A percentile compares a stretch with the other conserved stretches of the same genome.
phyloP scores from a whole-genome alignment of 1,284 basidiomycete genomes.

The Macrocystidia cucumis region DNA sequence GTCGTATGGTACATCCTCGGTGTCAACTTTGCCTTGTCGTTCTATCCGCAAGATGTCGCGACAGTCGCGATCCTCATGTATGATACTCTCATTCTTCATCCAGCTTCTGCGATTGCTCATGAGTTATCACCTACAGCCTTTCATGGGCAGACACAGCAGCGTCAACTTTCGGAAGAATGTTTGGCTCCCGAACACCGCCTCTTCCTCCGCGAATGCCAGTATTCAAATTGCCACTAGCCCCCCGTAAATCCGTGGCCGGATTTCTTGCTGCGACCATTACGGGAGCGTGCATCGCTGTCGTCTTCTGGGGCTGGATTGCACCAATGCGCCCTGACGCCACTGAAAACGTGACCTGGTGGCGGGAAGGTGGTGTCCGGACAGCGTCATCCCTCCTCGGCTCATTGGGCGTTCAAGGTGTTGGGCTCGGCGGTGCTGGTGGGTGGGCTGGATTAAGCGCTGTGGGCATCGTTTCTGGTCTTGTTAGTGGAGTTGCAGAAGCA shows the following conservation, averaged over 20 bases:
- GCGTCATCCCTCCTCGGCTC: slow-evolving; percentile 9
- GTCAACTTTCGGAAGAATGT: slow-evolving; percentile 87
- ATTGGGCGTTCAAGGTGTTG: slow-evolving; percentile 8
- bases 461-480: slow-evolving; percentile 60
- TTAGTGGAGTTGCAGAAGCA: slow-evolving; percentile 82
- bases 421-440: slow-evolving; percentile 23
- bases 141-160: slow-evolving; percentile 98
- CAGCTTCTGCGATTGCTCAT: slow-evolving; percentile 1
- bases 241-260: slow-evolving; percentile 85
- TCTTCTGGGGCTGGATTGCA: slow-evolving; percentile 73
- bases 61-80: slow-evolving; percentile 85
- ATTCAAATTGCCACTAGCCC: slow-evolving; percentile 67
- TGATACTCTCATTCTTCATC: slow-evolving; percentile 20
- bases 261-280: slow-evolving; percentile 80
- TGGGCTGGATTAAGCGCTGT: slow-evolving; percentile 51
- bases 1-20: slow-evolving; percentile 96
- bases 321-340: slow-evolving; percentile 28
- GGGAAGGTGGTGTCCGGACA: slow-evolving; percentile 33
- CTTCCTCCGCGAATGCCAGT: slow-evolving; percentile 49
- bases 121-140: slow-evolving; percentile 42
- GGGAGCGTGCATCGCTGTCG: slow-evolving; percentile 64
- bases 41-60: slow-evolving; percentile 85
- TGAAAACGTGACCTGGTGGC: slow-evolving; percentile 43
- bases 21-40: slow-evolving; percentile 73
- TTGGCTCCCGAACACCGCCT: slow-evolving; percentile 69